Evolutionary conservation across 208 protist species (phyloP).

Genomic region (Naegleria gruberi): DNA sequence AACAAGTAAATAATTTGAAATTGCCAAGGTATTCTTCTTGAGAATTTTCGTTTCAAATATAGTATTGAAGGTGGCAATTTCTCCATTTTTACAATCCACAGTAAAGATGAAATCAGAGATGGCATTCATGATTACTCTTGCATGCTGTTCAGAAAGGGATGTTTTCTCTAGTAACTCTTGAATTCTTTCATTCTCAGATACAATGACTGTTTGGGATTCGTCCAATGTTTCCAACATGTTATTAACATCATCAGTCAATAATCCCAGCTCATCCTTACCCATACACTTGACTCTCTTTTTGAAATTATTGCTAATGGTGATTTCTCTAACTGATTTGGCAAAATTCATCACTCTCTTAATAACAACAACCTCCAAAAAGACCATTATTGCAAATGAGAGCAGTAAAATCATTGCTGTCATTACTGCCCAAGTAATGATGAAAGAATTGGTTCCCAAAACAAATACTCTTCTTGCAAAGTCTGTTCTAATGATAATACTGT

Average conservation of each 20-base stretch:
- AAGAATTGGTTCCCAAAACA: background rate
- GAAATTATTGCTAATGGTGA: background rate
- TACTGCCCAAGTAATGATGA: background rate
- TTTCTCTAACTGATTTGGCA: background rate
- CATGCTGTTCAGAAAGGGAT: background rate
- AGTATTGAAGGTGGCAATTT: background rate
- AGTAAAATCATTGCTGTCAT: background rate
- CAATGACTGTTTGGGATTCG: background rate
- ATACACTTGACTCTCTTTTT: background rate
- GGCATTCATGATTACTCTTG: background rate
- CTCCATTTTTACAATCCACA: background rate
- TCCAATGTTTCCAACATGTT: background rate
- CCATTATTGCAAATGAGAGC: background rate
- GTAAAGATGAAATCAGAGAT: background rate
- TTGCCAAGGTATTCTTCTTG: background rate
- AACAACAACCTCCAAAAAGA: background rate
- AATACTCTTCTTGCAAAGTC: background rate
- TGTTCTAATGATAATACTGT: background rate
- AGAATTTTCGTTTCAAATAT: background rate
- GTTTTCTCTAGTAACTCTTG: background rate
- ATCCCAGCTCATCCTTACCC: background rate
- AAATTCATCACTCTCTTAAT: background rate
- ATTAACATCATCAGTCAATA: background rate
- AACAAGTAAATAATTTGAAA: background rate
- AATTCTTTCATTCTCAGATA: background rate